Evolutionary conservation across 2,329 filamentous ascomycete genomes (phyloP).

Genomic region (Ophiostoma australiae): DNA sequence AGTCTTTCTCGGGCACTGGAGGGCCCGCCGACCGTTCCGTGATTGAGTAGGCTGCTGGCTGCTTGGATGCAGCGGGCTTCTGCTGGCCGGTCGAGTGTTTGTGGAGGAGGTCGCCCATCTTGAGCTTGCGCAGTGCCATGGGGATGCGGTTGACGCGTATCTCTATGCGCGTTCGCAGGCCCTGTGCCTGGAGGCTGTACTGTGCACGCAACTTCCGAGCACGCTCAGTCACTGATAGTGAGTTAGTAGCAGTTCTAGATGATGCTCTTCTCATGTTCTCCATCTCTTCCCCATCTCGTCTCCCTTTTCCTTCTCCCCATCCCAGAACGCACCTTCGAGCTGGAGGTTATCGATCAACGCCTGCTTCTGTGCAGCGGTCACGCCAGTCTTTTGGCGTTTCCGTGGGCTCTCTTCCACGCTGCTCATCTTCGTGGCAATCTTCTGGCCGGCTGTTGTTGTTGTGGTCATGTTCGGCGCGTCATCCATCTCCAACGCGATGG

Average conservation of each 20-base stretch:
- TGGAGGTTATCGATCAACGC: conserved; percentile 84
- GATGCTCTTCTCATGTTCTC: not conserved
- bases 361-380: conserved; percentile 72
- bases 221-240: conserved; percentile 68
- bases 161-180: conserved; percentile 78
- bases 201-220: conserved; percentile 82
- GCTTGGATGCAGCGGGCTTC: conserved; percentile 32
- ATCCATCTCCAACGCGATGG: conserved; percentile 32
- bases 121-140: conserved; percentile 67
- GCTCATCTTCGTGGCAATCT: conserved; percentile 35
- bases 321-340: conserved; percentile 60
- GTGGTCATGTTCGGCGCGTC: conserved; percentile 27
- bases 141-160: conserved; percentile 92
- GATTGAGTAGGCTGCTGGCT: conserved; percentile 20
- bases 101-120: conserved; percentile 71
- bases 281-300: not conserved
- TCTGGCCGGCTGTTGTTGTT: conserved; percentile 27
- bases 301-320: not conserved
- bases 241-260: not conserved
- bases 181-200: conserved; percentile 82
- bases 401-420: conserved; percentile 52
- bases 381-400: conserved; percentile 56
- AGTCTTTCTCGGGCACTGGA: conserved; percentile 49
- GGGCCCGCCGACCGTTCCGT: conserved; percentile 36
- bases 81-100: conserved; percentile 45